Evolutionary conservation across 306 rosid species (phyloP).

Genomic region (Chamaecrista fasciculata): DNA sequence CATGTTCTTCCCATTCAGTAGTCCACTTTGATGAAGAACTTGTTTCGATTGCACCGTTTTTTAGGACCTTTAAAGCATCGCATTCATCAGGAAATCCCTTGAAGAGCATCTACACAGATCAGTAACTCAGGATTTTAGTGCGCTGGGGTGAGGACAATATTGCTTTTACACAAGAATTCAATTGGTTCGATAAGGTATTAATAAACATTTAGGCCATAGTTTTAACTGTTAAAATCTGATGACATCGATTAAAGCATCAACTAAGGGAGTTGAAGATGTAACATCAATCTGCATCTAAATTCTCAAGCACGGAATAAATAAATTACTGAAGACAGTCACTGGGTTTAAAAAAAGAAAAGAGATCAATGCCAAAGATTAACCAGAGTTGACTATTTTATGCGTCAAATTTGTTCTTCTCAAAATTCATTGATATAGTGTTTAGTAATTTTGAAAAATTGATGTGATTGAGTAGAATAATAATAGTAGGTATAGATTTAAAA

Average conservation of each 20-base stretch:
- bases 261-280: conserved; percentile 10
- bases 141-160: not conserved
- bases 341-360: not conserved
- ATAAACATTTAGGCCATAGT: not conserved
- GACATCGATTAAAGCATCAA: not conserved
- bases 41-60: conserved; percentile 62
- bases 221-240: conserved; percentile 9
- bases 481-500: no score
- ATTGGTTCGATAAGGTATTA: not conserved
- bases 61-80: conserved; percentile 53
- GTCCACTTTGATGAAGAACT: conserved; percentile 74
- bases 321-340: not conserved
- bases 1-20: conserved; percentile 90
- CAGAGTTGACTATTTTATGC: not conserved
- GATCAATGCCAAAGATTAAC: not conserved
- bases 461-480: no score
- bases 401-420: no score
- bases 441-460: no score
- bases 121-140: conserved; percentile 23
- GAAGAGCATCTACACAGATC: conserved; percentile 62
- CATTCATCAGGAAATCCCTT: conserved; percentile 87
- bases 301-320: not conserved
- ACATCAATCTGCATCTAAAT: conserved; percentile 6
- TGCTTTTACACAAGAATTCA: not conserved
- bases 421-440: no score